Evolutionary conservation across 352 stramenopile genomes (phyloP).

Genomic region (Globisporangium abappressorium): DNA sequence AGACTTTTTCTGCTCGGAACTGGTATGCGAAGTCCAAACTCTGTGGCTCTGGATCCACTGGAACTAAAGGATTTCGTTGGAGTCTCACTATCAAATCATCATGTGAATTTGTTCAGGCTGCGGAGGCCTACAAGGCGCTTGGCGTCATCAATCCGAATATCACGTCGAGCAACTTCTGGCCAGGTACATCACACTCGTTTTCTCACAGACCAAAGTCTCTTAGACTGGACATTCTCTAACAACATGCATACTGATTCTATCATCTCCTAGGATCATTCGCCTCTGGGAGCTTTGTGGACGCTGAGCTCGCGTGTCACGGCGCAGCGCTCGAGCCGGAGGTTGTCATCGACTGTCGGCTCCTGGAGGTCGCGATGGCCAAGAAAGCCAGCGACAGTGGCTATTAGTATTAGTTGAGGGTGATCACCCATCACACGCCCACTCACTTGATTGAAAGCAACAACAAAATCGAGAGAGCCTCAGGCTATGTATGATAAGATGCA

Average conservation of each 20-base stretch:
- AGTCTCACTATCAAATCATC: not conserved
- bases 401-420: not conserved
- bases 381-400: not conserved
- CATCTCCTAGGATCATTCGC: slow-evolving; percentile 37
- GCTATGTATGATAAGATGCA: not conserved
- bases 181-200: slow-evolving; percentile 17
- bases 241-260: no score
- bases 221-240: no score
- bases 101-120: slow-evolving; percentile 24
- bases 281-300: slow-evolving; percentile 44
- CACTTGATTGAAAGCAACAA: slow-evolving; percentile 5
- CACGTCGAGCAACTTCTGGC: slow-evolving; percentile 55
- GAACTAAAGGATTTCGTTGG: not conserved
- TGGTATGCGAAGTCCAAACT: slow-evolving; percentile 25
- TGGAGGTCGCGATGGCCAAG: slow-evolving; percentile 51
- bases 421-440: no score
- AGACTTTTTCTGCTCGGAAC: slow-evolving; percentile 69
- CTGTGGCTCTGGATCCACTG: not conserved
- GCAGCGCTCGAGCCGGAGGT: slow-evolving; percentile 41
- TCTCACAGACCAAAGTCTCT: no score
- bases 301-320: slow-evolving; percentile 42
- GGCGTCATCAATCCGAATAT: slow-evolving; percentile 38
- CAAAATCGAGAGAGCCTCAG: slow-evolving; percentile 1
- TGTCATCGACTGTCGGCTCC: slow-evolving; percentile 50
- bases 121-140: slow-evolving; percentile 52